Conservation (phyloP, 2,329 filamentous ascomycete genomes). For the Aspergillus carbonarius region DNA sequence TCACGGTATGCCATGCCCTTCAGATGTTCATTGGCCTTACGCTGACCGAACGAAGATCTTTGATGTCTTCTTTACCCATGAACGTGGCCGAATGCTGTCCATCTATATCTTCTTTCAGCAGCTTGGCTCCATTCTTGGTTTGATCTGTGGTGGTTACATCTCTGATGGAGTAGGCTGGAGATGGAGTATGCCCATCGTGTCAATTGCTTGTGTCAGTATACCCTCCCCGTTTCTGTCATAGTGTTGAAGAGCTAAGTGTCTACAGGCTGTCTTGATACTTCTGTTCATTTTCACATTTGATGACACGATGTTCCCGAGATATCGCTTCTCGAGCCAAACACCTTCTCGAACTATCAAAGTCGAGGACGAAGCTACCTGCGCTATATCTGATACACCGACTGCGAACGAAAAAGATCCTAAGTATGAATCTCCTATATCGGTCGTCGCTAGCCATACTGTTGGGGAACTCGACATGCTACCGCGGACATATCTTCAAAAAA, state of each 20-base stretch:
- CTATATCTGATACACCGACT: background rate
- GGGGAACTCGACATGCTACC: conserved; percentile 20
- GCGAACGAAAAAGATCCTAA: conserved; percentile 6
- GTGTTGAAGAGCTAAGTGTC: background rate
- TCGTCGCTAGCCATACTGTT: conserved; percentile 15
- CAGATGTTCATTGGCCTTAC: background rate
- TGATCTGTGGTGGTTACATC: conserved; percentile 40
- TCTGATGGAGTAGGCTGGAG: conserved; percentile 37
- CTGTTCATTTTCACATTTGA: conserved; percentile 37
- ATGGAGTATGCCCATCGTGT: conserved; percentile 35
- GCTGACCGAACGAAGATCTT: conserved; percentile 27
- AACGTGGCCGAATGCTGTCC: conserved; percentile 38
- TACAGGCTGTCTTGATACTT: conserved; percentile 24
- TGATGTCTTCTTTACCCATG: conserved; percentile 42
- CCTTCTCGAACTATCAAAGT: background rate
- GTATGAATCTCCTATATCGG: conserved; percentile 14
- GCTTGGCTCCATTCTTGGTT: conserved; percentile 38
- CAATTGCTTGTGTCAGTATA: conserved; percentile 29
- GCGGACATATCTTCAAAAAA: conserved; percentile 23
- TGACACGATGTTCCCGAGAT: conserved; percentile 38
- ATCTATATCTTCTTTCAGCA: conserved; percentile 44
- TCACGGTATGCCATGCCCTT: conserved; percentile 27
- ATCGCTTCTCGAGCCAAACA: conserved; percentile 23
- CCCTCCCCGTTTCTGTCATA: background rate
- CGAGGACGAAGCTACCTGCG: background rate